Evolutionary conservation across 805 yeast species (phyloP), one percentile per base, ranked within the genome.

Genomic region (Hanseniaspora meyeri): DNA sequence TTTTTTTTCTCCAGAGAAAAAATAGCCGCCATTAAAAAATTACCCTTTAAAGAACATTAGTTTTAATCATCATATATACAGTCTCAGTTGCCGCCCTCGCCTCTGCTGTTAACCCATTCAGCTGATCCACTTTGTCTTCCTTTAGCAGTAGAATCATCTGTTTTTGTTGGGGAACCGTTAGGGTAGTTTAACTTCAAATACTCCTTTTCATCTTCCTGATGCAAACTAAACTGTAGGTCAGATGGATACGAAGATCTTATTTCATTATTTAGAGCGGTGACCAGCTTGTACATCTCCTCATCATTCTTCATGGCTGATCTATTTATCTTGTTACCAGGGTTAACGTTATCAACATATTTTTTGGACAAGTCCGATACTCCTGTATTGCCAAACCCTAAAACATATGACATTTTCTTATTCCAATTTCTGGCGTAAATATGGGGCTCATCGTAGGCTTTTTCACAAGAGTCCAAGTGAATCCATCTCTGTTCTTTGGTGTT

Each of bases 361-460:
- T 68, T 66, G 27, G 89, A 78, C 34, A 91, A 82, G 66, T 91
- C 97, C 0, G 72, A 66, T 1, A 82, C 73, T 38, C 88, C 88
- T 43, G 73, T 73, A 12, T 73, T 74, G 49, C 82, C 76, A 55
- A 84, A 75, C 0, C 87, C 96, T 57, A 91, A 71, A 1, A 82
- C 85, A 68, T 87, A 88, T 53, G 95, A 85, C 97, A 91, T 91
- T 59, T 80, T 80, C 70, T 91, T 91, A 36, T 91, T 95, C 97
- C 97, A 90, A 45, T 95, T 95, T 42, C 77, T 74, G 49, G 83
- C 77, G 64, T 90, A 90, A 16, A 89, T 70, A 24, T 73, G 66
- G 0, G 97, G 97, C 59, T 87, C 79, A 67, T 91, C 95, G 69
- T 75, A 88, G 0, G 90, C 82, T 49, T 80, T 83, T 62, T 90